A percentile compares a stretch with the other conserved stretches of the same genome.
Evolutionary conservation across 192 early-diverging fungal species (phyloP).

Genomic region (Tieghemiomyces parasiticus): DNA sequence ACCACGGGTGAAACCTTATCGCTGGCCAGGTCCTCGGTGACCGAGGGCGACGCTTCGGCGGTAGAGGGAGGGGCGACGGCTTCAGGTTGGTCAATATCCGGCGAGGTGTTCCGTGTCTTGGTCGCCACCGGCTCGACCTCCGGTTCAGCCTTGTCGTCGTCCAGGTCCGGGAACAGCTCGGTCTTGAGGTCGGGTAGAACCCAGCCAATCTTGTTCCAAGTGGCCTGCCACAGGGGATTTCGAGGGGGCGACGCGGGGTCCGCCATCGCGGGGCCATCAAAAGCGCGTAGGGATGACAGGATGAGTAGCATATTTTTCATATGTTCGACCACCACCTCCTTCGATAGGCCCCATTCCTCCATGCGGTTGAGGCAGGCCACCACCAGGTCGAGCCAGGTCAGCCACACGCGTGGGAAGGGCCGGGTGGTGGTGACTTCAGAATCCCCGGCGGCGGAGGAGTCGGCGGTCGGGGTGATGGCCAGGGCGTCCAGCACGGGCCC

Average conservation of each 20-base stretch:
- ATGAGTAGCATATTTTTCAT: constrained; percentile 75
- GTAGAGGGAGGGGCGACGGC: too few species aligned
- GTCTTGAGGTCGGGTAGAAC: constrained; percentile 48
- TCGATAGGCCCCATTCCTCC: constrained; percentile 21
- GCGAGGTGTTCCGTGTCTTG: too few species aligned
- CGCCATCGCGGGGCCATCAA: constrained; percentile 14
- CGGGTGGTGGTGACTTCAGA: background rate
- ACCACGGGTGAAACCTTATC: too few species aligned
- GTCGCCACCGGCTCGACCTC: background rate
- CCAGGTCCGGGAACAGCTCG: constrained; percentile 33
- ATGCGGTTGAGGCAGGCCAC: constrained; percentile 11
- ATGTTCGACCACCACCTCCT: constrained; percentile 56
- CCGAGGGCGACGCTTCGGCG: too few species aligned
- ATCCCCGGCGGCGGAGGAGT: constrained; percentile 31
- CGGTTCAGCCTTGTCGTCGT: background rate
- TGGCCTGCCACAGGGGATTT: constrained; percentile 49
- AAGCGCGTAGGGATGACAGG: constrained; percentile 54
- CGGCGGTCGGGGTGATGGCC: constrained; percentile 33
- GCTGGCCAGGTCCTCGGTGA: too few species aligned
- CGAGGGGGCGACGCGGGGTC: too few species aligned
- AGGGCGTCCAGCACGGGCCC: constrained; percentile 23
- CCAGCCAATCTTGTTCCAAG: constrained; percentile 47
- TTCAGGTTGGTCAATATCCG: too few species aligned
- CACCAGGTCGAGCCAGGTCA: constrained; percentile 2
- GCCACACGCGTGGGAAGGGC: constrained; percentile 8